These are phyloP conservation scores for Danielozyma ontarioensis DNA, from an alignment of 805 yeast genomes.

Conservation along the genomic window DNA sequence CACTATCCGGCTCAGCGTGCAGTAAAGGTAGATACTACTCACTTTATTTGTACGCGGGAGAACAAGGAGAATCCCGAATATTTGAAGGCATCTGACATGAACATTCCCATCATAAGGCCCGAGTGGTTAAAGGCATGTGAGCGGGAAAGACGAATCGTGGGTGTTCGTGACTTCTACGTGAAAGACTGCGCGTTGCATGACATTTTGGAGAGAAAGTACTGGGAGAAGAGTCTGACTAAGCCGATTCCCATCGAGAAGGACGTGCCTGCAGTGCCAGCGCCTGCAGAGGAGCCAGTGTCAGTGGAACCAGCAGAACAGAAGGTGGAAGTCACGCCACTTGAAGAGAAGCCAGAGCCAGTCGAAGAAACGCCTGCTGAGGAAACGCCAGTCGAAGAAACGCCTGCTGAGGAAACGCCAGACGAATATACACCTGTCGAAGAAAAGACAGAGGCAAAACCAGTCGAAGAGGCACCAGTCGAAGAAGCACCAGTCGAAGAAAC, in stretches of 20 bases:
- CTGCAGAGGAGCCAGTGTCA: slow-evolving; percentile 2
- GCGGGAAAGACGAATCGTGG: slow-evolving; percentile 80
- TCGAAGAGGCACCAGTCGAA: slow-evolving; percentile 1
- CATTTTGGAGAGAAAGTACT: slow-evolving; percentile 36
- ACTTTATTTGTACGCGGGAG: slow-evolving; percentile 66
- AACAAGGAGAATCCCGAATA: slow-evolving; percentile 65
- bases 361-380: slow-evolving; percentile 1
- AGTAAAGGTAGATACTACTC: slow-evolving; percentile 90
- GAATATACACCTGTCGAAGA: slow-evolving; percentile 2
- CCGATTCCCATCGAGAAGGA: neutral
- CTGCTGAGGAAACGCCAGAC: slow-evolving; percentile 1
- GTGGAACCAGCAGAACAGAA: neutral
- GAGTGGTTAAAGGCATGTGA: slow-evolving; percentile 97
- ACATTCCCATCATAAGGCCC: slow-evolving; percentile 91
- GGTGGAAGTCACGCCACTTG: slow-evolving; percentile 1
- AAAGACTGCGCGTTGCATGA: slow-evolving; percentile 47
- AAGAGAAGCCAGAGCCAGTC: slow-evolving; percentile 1
- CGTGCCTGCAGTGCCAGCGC: neutral
- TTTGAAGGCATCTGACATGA: slow-evolving; percentile 74
- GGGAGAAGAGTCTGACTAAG: slow-evolving; percentile 17
- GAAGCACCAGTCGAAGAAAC: slow-evolving; percentile 9
- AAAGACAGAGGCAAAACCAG: slow-evolving; percentile 1
- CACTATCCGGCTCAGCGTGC: slow-evolving; percentile 60
- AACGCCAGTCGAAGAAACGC: neutral
- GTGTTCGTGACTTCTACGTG: slow-evolving; percentile 81